Percentiles rank a stretch among this genome's conserved stretches.
phyloP scores from a whole-genome alignment of 805 yeast genomes.

The Candida dajiaensis region DNA sequence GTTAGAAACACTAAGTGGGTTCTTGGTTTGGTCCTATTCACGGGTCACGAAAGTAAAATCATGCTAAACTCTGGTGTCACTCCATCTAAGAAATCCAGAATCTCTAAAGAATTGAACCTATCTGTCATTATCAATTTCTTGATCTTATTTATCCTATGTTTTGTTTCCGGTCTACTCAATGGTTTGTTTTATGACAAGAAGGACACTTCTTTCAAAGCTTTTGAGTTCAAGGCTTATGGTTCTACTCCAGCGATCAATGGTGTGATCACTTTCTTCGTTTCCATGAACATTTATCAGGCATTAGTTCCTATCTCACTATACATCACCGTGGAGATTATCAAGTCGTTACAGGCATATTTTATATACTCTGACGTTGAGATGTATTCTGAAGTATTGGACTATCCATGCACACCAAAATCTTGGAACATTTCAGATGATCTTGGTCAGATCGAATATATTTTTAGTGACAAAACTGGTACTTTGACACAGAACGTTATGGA shows the following conservation, averaged over 20 bases:
- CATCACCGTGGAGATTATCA: constrained; percentile 76
- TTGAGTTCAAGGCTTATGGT: constrained; percentile 64
- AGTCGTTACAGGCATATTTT: constrained; percentile 76
- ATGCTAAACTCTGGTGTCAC: constrained; percentile 77
- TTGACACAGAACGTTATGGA: constrained; percentile 83
- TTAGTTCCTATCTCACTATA: constrained; percentile 80
- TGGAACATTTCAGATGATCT: constrained; percentile 85
- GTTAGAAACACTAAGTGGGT: constrained; percentile 79
- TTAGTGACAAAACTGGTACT: constrained; percentile 83
- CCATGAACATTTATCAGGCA: constrained; percentile 69
- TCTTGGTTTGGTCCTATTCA: constrained; percentile 65
- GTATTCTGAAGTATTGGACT: constrained; percentile 65
- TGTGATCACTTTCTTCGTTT: constrained; percentile 66
- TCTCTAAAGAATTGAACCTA: constrained; percentile 65
- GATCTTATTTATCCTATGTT: constrained; percentile 58
- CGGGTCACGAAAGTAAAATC: constrained; percentile 75
- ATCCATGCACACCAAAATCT: constrained; percentile 78
- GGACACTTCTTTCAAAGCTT: constrained; percentile 48
- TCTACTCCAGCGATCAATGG: constrained; percentile 63
- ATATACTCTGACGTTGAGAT: constrained; percentile 69
- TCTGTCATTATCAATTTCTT: constrained; percentile 64
- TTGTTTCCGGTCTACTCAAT: constrained; percentile 64
- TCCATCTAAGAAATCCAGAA: constrained; percentile 70
- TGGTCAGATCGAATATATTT: constrained; percentile 80
- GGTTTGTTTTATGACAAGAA: constrained; percentile 52